Base-by-base conservation (phyloP, 257 asterid genomes). In the Penstemon davidsonii region DNA sequence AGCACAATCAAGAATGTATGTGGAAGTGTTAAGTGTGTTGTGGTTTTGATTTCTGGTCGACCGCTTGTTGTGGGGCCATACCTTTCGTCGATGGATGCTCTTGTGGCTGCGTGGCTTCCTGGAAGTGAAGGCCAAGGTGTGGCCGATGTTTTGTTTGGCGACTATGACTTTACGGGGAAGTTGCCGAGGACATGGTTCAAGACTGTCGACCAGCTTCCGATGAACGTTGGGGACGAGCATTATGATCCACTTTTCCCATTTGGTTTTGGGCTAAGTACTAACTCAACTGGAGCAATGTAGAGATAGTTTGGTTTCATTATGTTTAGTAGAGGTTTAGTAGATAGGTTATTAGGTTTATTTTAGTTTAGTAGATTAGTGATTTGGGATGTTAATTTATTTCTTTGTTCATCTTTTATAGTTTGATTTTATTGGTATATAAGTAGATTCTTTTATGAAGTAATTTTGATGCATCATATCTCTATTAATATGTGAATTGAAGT, bases 101-200 rank as follows among this genome's bases (percentile, higher is more conserved):
- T 87, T 6, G 86, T 87, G 36, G 92, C 89, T 5, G 89, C 92
- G 0, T 83, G 95, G 95, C 61, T 87, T 4, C 95, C 95, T 0
- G 91, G 95, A 0, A 69, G 73, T 3, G 89, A 85, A 62, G 95
- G 92, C 8, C 74, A 80, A 38, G 91, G 95, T 0, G 80, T 87
- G 37, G 75, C 86, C 0, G 89, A 87, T 72, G 85, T 81, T 3
- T 62, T 87, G 1, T 87, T 76, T 52, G 92, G 92, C 2, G 86
- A 85, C 47, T 79, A 77, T n/a, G 83, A 79, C 0, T 87, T 87
- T 51, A 83, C 78, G 0, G 89, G 89, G 1, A 85, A 78, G 66
- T 67, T 78, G 5, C 25, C 91, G 2, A 67, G 85, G 4, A 85
- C 86, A 4, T 85, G 92, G 95, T 85, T 87, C 73, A 85, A 37